Conservation (phyloP, 2,329 filamentous ascomycete genomes). For the Xylaria arbuscula region DNA sequence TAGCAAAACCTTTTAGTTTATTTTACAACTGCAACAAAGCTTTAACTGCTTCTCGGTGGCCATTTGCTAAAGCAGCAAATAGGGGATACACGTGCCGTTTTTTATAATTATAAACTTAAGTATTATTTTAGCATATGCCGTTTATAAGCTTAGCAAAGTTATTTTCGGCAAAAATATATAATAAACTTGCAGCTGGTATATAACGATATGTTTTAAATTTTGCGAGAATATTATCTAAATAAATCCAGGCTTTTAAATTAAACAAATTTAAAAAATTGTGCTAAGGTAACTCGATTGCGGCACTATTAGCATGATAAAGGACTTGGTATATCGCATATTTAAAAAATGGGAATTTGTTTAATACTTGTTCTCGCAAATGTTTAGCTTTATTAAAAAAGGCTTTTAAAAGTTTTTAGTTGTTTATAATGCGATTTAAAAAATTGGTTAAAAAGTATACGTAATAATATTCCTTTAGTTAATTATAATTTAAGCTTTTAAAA, state of each 20-base stretch:
- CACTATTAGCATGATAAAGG: neutral
- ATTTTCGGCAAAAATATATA: slow-evolving; percentile 29
- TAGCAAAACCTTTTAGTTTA: no score
- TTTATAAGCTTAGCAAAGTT: slow-evolving; percentile 25
- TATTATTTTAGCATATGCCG: neutral
- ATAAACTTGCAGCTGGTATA: slow-evolving; percentile 11
- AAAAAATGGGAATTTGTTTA: neutral
- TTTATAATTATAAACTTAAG: neutral
- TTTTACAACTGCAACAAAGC: slow-evolving; percentile 14
- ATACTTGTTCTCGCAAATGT: slow-evolving; percentile 4
- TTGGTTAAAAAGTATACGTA: slow-evolving; percentile 7
- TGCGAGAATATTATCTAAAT: neutral
- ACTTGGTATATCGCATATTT: neutral
- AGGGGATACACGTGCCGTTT: slow-evolving; percentile 15
- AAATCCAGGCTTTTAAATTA: neutral
- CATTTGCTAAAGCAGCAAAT: slow-evolving; percentile 27
- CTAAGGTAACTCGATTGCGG: neutral
- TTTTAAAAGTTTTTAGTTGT: slow-evolving; percentile 10
- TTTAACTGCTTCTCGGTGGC: slow-evolving; percentile 14
- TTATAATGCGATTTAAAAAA: neutral
- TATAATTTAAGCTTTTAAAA: slow-evolving; percentile 58
- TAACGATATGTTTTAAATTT: slow-evolving; percentile 8
- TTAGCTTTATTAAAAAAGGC: slow-evolving; percentile 11
- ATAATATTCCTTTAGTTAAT: slow-evolving; percentile 37
- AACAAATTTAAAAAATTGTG: neutral